Base-by-base conservation (phyloP, 345 rosid genomes). In the Anastatica hierochuntica region DNA sequence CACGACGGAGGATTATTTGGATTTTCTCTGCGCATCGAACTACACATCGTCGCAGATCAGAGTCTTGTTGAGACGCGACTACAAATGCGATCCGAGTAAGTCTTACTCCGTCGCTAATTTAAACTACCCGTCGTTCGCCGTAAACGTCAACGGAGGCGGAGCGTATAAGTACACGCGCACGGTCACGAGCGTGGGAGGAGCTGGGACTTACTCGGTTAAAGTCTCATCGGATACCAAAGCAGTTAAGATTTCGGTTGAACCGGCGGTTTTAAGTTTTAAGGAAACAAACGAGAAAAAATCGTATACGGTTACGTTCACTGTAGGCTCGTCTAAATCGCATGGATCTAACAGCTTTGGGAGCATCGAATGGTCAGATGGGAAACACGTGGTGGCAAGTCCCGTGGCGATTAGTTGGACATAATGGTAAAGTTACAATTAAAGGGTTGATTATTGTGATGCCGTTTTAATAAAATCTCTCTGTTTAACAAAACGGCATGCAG, bases 101-200 rank as follows among this genome's bases (percentile, higher is more conserved):
- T 52, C 34, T 9, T 62, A 74, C 44, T 79, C 76, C 43, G 43
- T 82, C 7, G 38, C 60, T 0, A 80, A 90, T 58, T 56, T 86
- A 13, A 90, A 90, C 52, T 90, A 90, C 53, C 97, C 97, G 8
- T 80, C 95, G 1, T 85, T 90, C 36, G 84, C 88, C 2, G 82
- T 72, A 13, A 76, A 35, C 51, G 67, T 74, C 10, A 80, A 75
- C 34, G 29, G 60, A 16, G 20, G 74, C 5, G 53, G 40, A 2
- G 75, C 61, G 33, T 72, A 77, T 0, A 82, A 80, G 53, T 59
- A 80, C 79, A 68, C 77, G 16, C 76, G 97, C 31, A 81, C 85
- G 0, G 79, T 81, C 0, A 88, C 89, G 14, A 89, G 72, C 44
- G 95, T 89, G 51, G 88, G 87, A 13, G 60, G 75, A 23, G 67